Evolutionary conservation across 192 early-diverging fungal genomes (phyloP), one percentile per base, ranked within the genome.

Genomic region (Backusella sp.): DNA sequence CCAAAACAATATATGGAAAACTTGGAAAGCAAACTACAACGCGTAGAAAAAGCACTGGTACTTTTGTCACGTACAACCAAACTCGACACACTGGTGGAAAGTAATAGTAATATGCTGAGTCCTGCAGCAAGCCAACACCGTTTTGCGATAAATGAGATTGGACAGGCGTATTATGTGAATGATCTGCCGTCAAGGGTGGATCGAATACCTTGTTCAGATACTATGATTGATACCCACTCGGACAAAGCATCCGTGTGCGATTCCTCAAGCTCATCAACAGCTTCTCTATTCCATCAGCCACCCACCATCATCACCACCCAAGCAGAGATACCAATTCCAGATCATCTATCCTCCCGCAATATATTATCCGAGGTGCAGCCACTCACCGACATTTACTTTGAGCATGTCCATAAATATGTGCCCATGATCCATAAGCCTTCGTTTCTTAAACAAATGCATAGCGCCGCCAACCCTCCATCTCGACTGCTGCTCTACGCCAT

Each of bases 371-470:
- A 71, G 34, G 42, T 71, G 36, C 44, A 71, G 28, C 4, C 66
- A 12, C 37, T 83, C 7, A 66, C 85, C 19, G 84, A 86, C 42
- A 80, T 79, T 12, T 88, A 88, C 66, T 88, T 88, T 42, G 80
- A 85, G 15, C 78, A 87, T 77, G 82, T 86, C 34, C 86, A 88
- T 70, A 80, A 81, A 21, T 83, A 87, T 69, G 78, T 78, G 44
- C 89, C 89, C n/a, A 83, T 90, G 42, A 78, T 90, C 30, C 88
- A 90, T 75, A 85, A 84, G 52, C 83, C 77, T 5, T 75, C 76
- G 23, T 90, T 90, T 73, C 53, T 86, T 17, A 76, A 80, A 28
- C 82, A 87, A 68, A 71, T 90, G 53, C 76, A 79, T 26, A 82
- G 79, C 68, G 79, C 77, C 9, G 83, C 85, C 6, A 84, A 84